Conservation (phyloP, 164 flowering plant genomes). For the Kalanchoe fedtschenkoi region DNA sequence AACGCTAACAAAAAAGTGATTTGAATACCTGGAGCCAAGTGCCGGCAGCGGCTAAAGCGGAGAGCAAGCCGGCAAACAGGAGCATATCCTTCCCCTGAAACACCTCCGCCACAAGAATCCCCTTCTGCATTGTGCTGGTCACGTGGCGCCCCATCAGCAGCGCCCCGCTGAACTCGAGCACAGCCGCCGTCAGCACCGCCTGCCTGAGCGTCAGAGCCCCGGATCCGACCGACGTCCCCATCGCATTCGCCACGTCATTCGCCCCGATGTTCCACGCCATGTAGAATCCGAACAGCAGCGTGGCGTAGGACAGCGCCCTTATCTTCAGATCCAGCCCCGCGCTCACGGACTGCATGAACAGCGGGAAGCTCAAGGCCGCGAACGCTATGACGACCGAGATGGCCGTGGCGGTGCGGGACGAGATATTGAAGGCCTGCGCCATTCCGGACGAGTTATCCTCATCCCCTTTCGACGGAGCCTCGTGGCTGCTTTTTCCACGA, state of each 20-base stretch:
- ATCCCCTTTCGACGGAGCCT: conserved; percentile 2
- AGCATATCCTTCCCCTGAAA: conserved; percentile 78
- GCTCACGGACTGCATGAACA: conserved; percentile 51
- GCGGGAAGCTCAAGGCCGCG: conserved; percentile 52
- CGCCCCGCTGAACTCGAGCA: conserved; percentile 92
- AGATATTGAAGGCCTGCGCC: conserved; percentile 77
- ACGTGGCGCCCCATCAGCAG: conserved; percentile 89
- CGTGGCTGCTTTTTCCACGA: not conserved
- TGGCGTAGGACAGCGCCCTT: conserved; percentile 50
- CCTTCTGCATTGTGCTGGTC: conserved; percentile 95
- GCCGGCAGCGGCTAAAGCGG: conserved; percentile 95
- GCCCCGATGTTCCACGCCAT: conserved; percentile 99
- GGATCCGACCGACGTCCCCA: conserved; percentile 96
- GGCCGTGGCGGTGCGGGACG: conserved; percentile 58
- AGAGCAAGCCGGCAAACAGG: conserved; percentile 85
- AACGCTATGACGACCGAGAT: conserved; percentile 52
- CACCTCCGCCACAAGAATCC: conserved; percentile 74
- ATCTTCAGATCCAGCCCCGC: conserved; percentile 51
- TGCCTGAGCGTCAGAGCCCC: conserved; percentile 80
- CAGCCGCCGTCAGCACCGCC: conserved; percentile 84
- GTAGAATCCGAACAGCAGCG: conserved; percentile 73
- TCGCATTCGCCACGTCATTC: conserved; percentile 95
- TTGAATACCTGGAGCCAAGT: conserved; percentile 85
- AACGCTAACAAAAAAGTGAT: too few relatives aligned
- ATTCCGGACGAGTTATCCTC: conserved; percentile 42